Conservation (phyloP, 257 asterid genomes). For the Forsythia suspensa region DNA sequence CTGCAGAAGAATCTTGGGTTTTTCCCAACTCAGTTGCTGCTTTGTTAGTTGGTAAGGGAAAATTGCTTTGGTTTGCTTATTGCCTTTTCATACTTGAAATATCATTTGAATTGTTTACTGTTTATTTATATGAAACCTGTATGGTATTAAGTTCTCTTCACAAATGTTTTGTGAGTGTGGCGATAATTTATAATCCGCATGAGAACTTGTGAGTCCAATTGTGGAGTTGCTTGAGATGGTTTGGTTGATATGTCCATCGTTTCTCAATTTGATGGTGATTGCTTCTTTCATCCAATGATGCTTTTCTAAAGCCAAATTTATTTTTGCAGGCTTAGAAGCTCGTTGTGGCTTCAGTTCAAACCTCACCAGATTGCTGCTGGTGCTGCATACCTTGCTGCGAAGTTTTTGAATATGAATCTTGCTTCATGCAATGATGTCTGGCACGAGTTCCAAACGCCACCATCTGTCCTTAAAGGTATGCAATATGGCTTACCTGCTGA, state of each 20-base stretch:
- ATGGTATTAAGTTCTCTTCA: constrained; percentile 10
- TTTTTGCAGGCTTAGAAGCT: constrained; percentile 85
- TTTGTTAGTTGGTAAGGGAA: constrained; percentile 83
- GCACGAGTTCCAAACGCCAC: constrained; percentile 82
- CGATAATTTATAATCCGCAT: constrained; percentile 29
- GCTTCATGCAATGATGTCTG: constrained; percentile 70
- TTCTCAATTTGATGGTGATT: not conserved
- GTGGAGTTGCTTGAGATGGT: constrained; percentile 43
- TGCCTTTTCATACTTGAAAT: constrained; percentile 34
- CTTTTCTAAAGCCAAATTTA: constrained; percentile 14
- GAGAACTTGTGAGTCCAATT: constrained; percentile 27
- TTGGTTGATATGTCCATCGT: constrained; percentile 27
- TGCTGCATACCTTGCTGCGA: constrained; percentile 98
- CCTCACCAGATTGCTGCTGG: constrained; percentile 99
- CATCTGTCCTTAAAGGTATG: constrained; percentile 77
- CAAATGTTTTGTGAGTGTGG: constrained; percentile 31
- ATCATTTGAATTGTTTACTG: constrained; percentile 17
- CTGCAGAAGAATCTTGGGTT: constrained; percentile 82
- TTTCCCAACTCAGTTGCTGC: constrained; percentile 85
- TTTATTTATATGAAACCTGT: not conserved
- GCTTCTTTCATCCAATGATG: not conserved
- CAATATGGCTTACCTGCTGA: constrained; percentile 3
- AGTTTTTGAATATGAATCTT: constrained; percentile 72
- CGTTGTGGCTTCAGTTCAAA: constrained; percentile 97
- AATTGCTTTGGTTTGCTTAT: constrained; percentile 51